These are phyloP conservation scores for Chamaecrista fasciculata DNA, from an alignment of 306 rosid species.

Conservation along the genomic window DNA sequence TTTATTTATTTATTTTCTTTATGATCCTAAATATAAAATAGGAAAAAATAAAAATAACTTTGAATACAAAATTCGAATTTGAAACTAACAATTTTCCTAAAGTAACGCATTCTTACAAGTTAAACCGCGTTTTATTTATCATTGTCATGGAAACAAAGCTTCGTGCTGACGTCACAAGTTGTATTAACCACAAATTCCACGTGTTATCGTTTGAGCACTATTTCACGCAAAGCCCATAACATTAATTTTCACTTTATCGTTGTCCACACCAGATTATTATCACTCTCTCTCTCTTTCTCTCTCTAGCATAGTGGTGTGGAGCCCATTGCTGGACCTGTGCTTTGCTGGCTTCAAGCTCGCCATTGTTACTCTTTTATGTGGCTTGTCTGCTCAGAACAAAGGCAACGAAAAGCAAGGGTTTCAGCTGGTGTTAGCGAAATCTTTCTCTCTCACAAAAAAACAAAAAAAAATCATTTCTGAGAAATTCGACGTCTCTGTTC, in stretches of 20 bases:
- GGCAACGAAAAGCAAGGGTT: constrained; percentile 2
- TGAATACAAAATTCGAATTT: too few relatives aligned
- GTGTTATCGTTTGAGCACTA: constrained; percentile 35
- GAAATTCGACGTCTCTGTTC: constrained; percentile 16
- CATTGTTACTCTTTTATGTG: constrained; percentile 71
- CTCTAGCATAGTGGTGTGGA: constrained; percentile 50
- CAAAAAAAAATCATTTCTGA: not conserved
- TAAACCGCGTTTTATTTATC: too few relatives aligned
- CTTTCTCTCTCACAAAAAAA: constrained; percentile 2
- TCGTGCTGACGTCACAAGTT: not conserved
- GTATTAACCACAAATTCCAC: constrained; percentile 26
- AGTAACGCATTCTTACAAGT: too few relatives aligned
- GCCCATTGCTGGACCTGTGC: constrained; percentile 76
- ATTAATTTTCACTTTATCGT: constrained; percentile 6
- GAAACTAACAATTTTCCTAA: too few relatives aligned
- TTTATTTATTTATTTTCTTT: too few relatives aligned
- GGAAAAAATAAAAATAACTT: too few relatives aligned
- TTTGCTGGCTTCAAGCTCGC: constrained; percentile 88
- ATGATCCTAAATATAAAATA: too few relatives aligned
- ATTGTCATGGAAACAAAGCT: not conserved
- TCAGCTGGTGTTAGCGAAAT: constrained; percentile 34
- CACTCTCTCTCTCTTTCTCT: constrained; percentile 6
- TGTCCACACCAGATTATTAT: constrained; percentile 14
- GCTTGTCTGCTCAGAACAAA: constrained; percentile 43
- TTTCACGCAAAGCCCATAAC: constrained; percentile 33